A percentile compares a stretch with the other conserved stretches of the same genome.
Evolutionary conservation across 139 green algal genomes (phyloP).

Genomic region (Coelastrella sp.): DNA sequence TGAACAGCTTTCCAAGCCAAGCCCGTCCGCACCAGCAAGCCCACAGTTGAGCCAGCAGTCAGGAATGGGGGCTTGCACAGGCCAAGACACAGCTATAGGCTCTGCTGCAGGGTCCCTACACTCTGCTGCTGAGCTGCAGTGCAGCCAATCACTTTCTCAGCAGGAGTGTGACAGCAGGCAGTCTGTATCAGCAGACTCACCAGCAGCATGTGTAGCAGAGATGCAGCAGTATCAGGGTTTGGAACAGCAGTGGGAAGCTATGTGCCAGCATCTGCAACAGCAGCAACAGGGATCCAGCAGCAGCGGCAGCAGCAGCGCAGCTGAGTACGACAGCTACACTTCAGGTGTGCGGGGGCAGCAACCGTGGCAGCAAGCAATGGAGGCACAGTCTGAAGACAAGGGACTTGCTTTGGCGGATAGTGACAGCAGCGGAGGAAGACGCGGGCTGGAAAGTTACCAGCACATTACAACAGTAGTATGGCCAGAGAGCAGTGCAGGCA

Average conservation of each 20-base stretch:
- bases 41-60: too few species aligned
- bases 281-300: not conserved
- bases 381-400: not conserved
- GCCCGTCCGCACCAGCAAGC: too few species aligned
- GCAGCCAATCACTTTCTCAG: not conserved
- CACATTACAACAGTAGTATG: not conserved
- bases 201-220: slow-evolving; percentile 12
- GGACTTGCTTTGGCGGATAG: not conserved
- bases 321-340: too few species aligned
- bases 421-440: not conserved
- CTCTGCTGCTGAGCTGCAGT: too few species aligned
- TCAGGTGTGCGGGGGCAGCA: too few species aligned
- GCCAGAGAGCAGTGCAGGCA: not conserved
- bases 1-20: too few species aligned
- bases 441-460: not conserved
- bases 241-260: not conserved
- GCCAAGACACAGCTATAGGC: too few species aligned
- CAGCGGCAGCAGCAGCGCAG: not conserved
- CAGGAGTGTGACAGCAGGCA: too few species aligned
- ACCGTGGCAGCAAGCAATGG: not conserved
- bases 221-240: not conserved
- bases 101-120: too few species aligned
- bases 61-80: too few species aligned
- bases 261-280: not conserved
- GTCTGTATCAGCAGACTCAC: not conserved